phyloP scores from a whole-genome alignment of 768 basidiomycete genomes.

The Botryobasidium botryosum region DNA sequence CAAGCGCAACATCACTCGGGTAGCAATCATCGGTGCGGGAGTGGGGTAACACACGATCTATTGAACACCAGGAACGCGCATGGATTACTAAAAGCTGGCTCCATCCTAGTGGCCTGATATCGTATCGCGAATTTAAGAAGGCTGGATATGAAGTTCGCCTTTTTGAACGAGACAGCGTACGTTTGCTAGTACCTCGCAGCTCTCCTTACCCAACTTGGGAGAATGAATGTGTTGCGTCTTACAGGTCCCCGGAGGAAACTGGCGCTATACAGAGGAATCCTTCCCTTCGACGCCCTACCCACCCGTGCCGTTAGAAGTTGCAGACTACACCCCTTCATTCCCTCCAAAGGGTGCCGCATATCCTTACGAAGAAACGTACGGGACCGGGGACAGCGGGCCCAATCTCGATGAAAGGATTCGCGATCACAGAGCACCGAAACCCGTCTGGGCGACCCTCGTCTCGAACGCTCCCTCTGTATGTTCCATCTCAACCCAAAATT shows the following conservation, averaged over 20 bases:
- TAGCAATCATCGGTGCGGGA: background rate
- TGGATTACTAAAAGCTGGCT: no score
- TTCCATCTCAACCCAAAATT: no score
- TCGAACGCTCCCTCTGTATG: slow-evolving; percentile 25
- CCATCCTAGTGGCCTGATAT: background rate
- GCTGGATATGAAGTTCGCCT: background rate
- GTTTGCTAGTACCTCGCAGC: background rate
- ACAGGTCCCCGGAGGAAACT: background rate
- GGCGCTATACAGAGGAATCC: background rate
- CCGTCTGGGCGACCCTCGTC: slow-evolving; percentile 22
- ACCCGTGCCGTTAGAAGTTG: no score
- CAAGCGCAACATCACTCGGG: background rate
- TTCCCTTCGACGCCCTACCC: background rate
- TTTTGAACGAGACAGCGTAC: background rate
- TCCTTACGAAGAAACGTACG: background rate
- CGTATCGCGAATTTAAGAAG: background rate
- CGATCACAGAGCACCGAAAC: slow-evolving; percentile 24
- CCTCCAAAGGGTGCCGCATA: background rate
- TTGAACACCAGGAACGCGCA: no score
- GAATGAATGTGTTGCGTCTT: background rate
- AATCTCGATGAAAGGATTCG: background rate
- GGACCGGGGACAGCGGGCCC: background rate
- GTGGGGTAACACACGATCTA: no score
- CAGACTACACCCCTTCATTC: no score
- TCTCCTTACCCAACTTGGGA: background rate